phyloP scores from a whole-genome alignment of 139 green algal species.

The Chlamydomonas schloesseri region DNA sequence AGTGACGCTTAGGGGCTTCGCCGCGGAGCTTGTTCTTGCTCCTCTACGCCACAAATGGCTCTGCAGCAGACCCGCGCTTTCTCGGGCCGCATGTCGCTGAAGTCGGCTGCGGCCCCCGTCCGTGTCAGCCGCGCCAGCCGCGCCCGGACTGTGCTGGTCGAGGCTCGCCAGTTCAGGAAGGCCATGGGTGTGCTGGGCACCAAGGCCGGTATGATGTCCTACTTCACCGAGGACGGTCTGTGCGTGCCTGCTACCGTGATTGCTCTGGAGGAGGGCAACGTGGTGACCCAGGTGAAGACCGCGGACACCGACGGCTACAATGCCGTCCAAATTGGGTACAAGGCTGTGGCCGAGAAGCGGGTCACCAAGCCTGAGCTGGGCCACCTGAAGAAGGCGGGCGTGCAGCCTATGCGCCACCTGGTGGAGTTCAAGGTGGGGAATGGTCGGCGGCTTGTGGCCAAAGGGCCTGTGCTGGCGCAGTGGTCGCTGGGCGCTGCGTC shows the following conservation, averaged over 20 bases:
- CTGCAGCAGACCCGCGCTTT: constrained; percentile 31
- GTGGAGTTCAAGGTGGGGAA: constrained; percentile 91
- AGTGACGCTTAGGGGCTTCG: too few relatives aligned
- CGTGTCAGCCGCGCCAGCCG: constrained; percentile 18
- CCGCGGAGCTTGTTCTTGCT: too few relatives aligned
- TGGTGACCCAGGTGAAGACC: constrained; percentile 96
- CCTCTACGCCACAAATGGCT: constrained; percentile 12
- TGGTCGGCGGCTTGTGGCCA: background rate
- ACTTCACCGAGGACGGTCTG: constrained; percentile 91
- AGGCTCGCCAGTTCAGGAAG: constrained; percentile 44
- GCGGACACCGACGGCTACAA: constrained; percentile 94
- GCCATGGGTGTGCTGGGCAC: constrained; percentile 89
- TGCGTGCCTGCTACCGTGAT: constrained; percentile 93
- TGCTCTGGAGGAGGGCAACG: constrained; percentile 90
- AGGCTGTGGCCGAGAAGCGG: constrained; percentile 79
- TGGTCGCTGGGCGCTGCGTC: too few relatives aligned
- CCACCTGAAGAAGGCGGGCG: constrained; percentile 91
- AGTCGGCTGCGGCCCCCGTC: constrained; percentile 2
- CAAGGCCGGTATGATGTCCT: constrained; percentile 98
- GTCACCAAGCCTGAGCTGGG: constrained; percentile 95
- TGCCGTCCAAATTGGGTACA: constrained; percentile 90
- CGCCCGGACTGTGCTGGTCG: constrained; percentile 13
- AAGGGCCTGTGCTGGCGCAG: background rate
- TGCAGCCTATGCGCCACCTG: constrained; percentile 84
- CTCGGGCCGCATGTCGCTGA: constrained; percentile 1